A percentile compares a stretch with the other conserved stretches of the same genome.
Conservation (phyloP, 495 filamentous ascomycete genomes). For the Xylaria palmicola region DNA sequence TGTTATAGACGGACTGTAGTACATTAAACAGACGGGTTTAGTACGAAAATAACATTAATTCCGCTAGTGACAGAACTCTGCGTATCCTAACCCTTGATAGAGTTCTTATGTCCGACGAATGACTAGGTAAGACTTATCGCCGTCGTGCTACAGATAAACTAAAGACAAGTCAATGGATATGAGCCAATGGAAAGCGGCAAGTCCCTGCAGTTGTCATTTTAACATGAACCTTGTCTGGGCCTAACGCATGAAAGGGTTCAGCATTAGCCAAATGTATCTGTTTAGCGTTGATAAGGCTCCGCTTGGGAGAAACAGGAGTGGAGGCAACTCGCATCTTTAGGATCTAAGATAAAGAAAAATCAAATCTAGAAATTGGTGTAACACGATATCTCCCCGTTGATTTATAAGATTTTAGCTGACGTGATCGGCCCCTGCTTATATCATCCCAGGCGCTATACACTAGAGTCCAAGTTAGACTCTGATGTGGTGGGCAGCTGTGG, state of each 20-base stretch:
- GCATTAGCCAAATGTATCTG: no score
- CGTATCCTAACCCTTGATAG: background rate
- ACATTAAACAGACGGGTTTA: background rate
- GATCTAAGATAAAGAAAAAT: background rate
- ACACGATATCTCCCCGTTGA: background rate
- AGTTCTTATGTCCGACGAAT: background rate
- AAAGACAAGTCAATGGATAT: background rate
- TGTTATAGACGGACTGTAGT: no score
- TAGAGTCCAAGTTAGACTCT: no score
- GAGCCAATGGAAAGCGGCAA: background rate
- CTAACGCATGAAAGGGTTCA: background rate
- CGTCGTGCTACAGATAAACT: background rate
- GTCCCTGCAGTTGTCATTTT: background rate
- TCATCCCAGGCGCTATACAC: background rate
- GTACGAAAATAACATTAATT: background rate
- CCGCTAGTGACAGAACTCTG: no score
- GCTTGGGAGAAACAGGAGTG: background rate
- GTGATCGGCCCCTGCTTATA: background rate
- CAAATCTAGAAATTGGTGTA: background rate
- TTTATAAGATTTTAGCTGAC: background rate
- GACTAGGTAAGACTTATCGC: background rate
- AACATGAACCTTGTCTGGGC: background rate
- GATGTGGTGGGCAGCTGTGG: background rate
- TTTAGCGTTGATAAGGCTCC: background rate
- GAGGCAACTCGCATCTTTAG: no score